Base-by-base conservation (phyloP, 257 asterid species). In the Coffea canephora region DNA sequence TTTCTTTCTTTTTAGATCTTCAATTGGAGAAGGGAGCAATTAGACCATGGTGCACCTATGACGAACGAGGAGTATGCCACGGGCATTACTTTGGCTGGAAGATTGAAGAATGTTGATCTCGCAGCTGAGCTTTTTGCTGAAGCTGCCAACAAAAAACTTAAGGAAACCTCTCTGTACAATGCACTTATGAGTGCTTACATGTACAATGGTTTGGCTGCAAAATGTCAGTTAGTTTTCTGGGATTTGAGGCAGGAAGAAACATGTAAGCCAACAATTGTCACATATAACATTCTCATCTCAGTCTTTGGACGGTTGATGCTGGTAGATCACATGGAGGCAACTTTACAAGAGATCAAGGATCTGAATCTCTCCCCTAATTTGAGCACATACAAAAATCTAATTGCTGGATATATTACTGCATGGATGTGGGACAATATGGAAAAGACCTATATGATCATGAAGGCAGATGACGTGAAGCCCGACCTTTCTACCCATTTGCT, bases 401-500 rank as follows among this genome's bases (percentile, higher is more conserved):
- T 96, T 62, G 84, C 89, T 69, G 97, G 99, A 66, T 92, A 96
- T 86, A 78, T 96, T 49, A 90, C 95, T 27, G 97, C 97, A 13
- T 94, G 97, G 97, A 94, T 79, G 91, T 96, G 99, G 96, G 89
- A 88, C 69, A 82, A 85, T 72, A 85, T 95, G 97, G 99, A 93
- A 81, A 88, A 87, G 82, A 85, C 93, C 19, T 93, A 86, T 82
- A 71, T 50, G 68, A 43, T 79, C 27, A 87, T 96, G 97, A 84
- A 87, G 84, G 87, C 86, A 18, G 87, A 90, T 72, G 82, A 77
- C 9, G 50, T 87, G 43, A 79, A 81, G 77, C 97, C 99, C 34
- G 69, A 89, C 79, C 62, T 79, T 46, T 43, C 71, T 57, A 88
- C 94, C 77, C 83, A 87, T 80, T 85, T 91, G 45, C 87, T 94